phyloP scores from a whole-genome alignment of 148 eudicot genomes.

The Chenopodium berlandieri region DNA sequence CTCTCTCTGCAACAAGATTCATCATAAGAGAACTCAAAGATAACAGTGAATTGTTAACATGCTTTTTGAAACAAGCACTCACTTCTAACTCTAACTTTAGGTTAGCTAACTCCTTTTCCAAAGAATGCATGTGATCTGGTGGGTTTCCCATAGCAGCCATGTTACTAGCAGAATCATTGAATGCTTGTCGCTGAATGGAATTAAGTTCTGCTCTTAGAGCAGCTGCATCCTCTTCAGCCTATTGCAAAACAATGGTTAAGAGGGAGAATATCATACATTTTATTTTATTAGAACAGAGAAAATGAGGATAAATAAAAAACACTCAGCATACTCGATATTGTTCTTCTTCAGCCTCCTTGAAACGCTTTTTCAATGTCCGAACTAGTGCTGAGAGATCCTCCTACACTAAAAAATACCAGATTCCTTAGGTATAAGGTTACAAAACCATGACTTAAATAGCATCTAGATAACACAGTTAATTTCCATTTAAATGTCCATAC shows the following conservation, averaged over 20 bases:
- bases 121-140: constrained; percentile 54
- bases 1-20: constrained; percentile 53
- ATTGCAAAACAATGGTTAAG: constrained; percentile 31
- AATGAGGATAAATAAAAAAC: background rate
- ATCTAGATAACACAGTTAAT: background rate
- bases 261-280: constrained; percentile 1
- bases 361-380: constrained; percentile 70
- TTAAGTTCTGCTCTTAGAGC: constrained; percentile 88
- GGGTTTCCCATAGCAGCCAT: constrained; percentile 52
- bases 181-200: constrained; percentile 78
- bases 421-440: constrained; percentile 20
- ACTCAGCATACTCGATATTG: constrained; percentile 72
- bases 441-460: background rate
- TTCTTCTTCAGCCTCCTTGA: constrained; percentile 97
- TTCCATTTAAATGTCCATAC: constrained; percentile 34
- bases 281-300: no score
- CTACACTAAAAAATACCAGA: constrained; percentile 50
- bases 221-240: constrained; percentile 99
- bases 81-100: constrained; percentile 82
- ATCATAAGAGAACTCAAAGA: constrained; percentile 16
- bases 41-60: background rate
- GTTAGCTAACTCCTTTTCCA: constrained; percentile 76
- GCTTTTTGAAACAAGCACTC: constrained; percentile 8
- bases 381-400: constrained; percentile 93
- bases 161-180: constrained; percentile 44